Evolutionary conservation across 768 basidiomycete genomes (phyloP), one percentile per base, ranked within the genome.

Genomic region (Lactarius psammicola): DNA sequence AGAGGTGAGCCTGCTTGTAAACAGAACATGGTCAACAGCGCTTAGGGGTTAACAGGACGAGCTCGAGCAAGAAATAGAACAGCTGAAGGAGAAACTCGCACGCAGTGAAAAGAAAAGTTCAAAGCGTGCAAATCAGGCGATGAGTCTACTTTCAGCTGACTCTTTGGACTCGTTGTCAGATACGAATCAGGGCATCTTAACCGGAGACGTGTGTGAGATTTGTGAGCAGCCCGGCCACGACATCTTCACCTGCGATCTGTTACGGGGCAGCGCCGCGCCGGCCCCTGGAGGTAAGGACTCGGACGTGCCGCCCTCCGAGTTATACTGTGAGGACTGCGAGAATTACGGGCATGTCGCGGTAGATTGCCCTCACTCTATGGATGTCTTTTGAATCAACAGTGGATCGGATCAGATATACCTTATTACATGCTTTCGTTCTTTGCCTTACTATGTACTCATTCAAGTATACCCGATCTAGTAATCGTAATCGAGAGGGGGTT

Each of bases 241-340:
- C 71, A 88, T 94, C 56, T 92, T 94, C 75, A 87, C 83, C 44
- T 95, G 94, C 74, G 86, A 87, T 65, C 81, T 92, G 57, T 80
- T 93, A 65, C 61, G 65, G 11, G 85, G 85, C 71, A 86, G 84
- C 36, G 86, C 85, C 42, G 71, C 73, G 30, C 71, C 78, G 11
- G 65, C 74, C 18, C 69, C 74, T 4, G 71, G 75, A 17, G 59
- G 66, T 56, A 67, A 70, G 54, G 64, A 40, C 44, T 34, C 74
- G 66, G 56, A n/a, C n/a, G n/a, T n/a, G n/a, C n/a, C 63, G 17
- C 42, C 67, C 31, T 59, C 68, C 2, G 58, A 64, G 33, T 38
- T 58, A n/a, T 90, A 84, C 72, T 95, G 94, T 74, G 89, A 87
- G 60, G 92, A 95, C 69, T 95, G 94, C 73, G 94, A 94, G 78